Percentiles rank a stretch among this genome's conserved stretches.
Conservation (phyloP, 2,329 filamentous ascomycete species). For the Beauveria medogensis region DNA sequence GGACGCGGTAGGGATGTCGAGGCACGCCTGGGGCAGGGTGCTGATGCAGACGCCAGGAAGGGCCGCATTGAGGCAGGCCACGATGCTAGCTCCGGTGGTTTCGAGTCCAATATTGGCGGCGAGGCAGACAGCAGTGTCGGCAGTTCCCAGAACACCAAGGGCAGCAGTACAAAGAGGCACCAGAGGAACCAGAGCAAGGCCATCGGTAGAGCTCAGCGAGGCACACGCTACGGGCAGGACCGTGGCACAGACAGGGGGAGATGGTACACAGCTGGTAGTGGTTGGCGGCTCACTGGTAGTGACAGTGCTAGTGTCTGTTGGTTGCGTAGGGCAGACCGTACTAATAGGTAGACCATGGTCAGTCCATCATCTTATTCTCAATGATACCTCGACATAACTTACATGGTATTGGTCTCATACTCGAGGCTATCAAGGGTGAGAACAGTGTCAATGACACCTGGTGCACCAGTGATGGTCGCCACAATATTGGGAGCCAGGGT, state of each 20-base stretch:
- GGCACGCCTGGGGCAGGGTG: neutral
- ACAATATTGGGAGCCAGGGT: neutral
- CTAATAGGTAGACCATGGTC: neutral
- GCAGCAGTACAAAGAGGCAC: neutral
- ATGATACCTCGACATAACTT: neutral
- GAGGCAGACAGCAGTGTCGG: neutral
- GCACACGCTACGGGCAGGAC: neutral
- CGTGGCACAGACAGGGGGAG: neutral
- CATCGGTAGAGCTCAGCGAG: neutral
- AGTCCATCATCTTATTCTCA: neutral
- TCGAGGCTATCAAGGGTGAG: neutral
- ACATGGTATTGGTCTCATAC: neutral
- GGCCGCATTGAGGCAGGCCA: neutral
- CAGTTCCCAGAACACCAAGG: neutral
- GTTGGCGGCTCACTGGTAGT: neutral
- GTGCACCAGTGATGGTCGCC: conserved; percentile 1
- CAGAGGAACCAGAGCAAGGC: neutral
- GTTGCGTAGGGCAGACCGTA: neutral
- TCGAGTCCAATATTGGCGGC: neutral
- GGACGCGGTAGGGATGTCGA: neutral
- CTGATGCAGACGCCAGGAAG: neutral
- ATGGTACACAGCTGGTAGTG: neutral
- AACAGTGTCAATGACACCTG: conserved; percentile 1
- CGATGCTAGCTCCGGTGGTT: neutral
- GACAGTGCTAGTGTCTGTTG: neutral